These are phyloP conservation scores for Nakaseomyces nivariensis DNA, from an alignment of 1,139 yeast genomes.

Conservation along the genomic window DNA sequence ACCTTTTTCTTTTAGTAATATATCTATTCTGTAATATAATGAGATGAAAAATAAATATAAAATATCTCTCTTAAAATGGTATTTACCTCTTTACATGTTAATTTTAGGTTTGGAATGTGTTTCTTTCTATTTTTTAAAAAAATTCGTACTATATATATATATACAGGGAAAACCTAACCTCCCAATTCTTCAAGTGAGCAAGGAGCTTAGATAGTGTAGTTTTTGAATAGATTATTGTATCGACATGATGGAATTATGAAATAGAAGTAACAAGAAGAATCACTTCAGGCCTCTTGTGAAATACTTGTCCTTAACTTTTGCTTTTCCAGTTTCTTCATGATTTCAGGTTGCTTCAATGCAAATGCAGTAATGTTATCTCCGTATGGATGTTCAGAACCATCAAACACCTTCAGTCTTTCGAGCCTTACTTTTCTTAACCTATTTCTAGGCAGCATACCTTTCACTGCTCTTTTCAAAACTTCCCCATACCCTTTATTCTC, in stretches of 20 bases:
- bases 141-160: slow-evolving; percentile 1
- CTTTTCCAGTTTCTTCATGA: slow-evolving; percentile 13
- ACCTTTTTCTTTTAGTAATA: background rate
- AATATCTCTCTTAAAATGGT: no score
- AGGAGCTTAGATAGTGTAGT: no score
- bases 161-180: background rate
- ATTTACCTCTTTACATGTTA: background rate
- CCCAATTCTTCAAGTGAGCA: background rate
- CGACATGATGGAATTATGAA: background rate
- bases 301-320: background rate
- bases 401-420: slow-evolving; percentile 76
- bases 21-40: background rate
- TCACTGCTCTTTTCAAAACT: slow-evolving; percentile 72
- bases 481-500: slow-evolving; percentile 81
- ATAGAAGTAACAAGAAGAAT: background rate
- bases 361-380: slow-evolving; percentile 72
- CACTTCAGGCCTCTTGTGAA: background rate
- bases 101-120: background rate
- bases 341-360: slow-evolving; percentile 66
- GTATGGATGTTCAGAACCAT: slow-evolving; percentile 84
- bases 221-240: background rate
- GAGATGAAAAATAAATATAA: background rate
- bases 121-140: background rate
- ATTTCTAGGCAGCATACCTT: slow-evolving; percentile 94
- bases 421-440: slow-evolving; percentile 68